Evolutionary conservation across 164 flowering plant species (phyloP), one percentile per base, ranked within the genome.

Genomic region (Platanus orientalis): DNA sequence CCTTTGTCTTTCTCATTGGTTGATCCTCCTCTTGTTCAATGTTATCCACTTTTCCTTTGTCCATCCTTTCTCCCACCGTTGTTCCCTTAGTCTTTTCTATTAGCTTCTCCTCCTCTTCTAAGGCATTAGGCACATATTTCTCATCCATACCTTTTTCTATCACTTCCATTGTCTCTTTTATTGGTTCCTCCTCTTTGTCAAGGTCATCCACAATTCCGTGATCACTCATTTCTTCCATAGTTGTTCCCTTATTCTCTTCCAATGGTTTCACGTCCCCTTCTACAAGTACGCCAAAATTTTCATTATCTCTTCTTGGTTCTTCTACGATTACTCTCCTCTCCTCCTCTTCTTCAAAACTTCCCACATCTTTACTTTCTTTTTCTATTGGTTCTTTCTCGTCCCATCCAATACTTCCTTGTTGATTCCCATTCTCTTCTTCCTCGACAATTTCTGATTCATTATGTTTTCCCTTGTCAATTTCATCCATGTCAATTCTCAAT

Each of bases 241-340:
- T 42, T 16, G 13, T 0, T 14, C 32, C 47, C 19, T 11, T 34
- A 16, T 20, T 19, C 30, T 26, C 55, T 23, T 47, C 55, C 54
- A 17, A 17, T 56, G 49, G 54, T 14, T 23, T 60, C 49, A 25
- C 70, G 2, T 34, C 16, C 21, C 28, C 66, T 13, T 57, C 58
- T 52, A 36, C 51, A 32, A 19, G 1, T 9, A 56, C 56, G 11
- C 16, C 56, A 23, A 14, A 24, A 24, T 4, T 13, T 44, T 54
- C 72, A 20, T 28, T 54, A 52, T 25, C 67, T 58, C 55, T 54
- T 16, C 54, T 47, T 57, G n/a, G n/a, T n/a, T 58, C 58, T 30
- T 62, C 67, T 25, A 36, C 39, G 48, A 40, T 58, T 57, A 4
- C 50, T 45, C 32, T 19, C 20, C 5, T 12, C 19, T 56, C 12